These are phyloP conservation scores for Darksidea phi DNA, from an alignment of 495 filamentous ascomycete genomes.

Conservation along the genomic window DNA sequence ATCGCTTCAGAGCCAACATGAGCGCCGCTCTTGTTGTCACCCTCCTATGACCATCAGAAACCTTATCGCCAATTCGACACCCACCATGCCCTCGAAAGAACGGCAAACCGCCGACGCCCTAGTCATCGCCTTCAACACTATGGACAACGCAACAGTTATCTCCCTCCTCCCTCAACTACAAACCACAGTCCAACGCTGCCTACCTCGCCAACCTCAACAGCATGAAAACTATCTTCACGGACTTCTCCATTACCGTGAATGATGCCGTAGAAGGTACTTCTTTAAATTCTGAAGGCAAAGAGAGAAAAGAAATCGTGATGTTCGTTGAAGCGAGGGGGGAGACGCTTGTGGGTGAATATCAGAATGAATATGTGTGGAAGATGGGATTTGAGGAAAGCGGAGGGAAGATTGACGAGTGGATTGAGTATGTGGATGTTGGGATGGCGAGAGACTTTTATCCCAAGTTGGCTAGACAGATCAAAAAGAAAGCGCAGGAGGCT, in stretches of 20 bases:
- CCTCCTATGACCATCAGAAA: background rate
- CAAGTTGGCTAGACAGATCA: constrained; percentile 37
- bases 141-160: constrained; percentile 21
- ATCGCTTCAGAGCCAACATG: no score
- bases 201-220: constrained; percentile 29
- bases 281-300: constrained; percentile 23
- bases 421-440: constrained; percentile 45
- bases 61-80: background rate
- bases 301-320: constrained; percentile 35
- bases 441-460: constrained; percentile 42
- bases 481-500: constrained; percentile 4
- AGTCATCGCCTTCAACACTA: constrained; percentile 22
- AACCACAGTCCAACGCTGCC: constrained; percentile 20
- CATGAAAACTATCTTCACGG: constrained; percentile 30
- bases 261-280: constrained; percentile 27
- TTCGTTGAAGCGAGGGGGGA: constrained; percentile 37
- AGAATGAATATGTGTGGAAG: constrained; percentile 47
- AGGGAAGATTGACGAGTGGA: constrained; percentile 39
- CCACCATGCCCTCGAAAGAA: constrained; percentile 12
- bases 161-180: constrained; percentile 34
- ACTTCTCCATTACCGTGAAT: constrained; percentile 35
- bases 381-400: constrained; percentile 44
- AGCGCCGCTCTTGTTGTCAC: no score
- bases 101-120: constrained; percentile 23
- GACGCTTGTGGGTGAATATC: constrained; percentile 31